phyloP scores from a whole-genome alignment of 2,329 filamentous ascomycete genomes.

The Xylaria digitata region DNA sequence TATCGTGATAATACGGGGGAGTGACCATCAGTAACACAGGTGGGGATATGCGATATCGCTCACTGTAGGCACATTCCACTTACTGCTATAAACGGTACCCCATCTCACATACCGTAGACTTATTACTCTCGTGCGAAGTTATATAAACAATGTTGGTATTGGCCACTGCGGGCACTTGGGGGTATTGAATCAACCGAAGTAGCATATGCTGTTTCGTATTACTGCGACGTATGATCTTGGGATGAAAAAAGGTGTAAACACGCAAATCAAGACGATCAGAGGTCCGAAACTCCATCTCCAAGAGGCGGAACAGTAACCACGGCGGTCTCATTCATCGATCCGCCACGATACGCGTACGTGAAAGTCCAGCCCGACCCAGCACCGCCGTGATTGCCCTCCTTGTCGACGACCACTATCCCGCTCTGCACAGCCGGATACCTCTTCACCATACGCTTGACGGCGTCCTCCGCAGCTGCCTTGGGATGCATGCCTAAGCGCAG shows the following conservation, averaged over 20 bases:
- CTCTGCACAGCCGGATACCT: constrained; percentile 60
- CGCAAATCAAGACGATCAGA: constrained; percentile 9
- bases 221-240: background rate
- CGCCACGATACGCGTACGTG: constrained; percentile 63
- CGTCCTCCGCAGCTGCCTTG: constrained; percentile 62
- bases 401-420: constrained; percentile 64
- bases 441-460: constrained; percentile 60
- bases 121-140: background rate
- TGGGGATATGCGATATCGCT: background rate
- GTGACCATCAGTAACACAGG: background rate
- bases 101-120: background rate
- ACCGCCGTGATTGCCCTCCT: constrained; percentile 60
- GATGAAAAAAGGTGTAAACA: background rate
- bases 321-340: constrained; percentile 58
- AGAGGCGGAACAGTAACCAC: constrained; percentile 58
- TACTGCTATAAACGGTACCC: background rate
- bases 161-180: background rate
- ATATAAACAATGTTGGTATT: background rate
- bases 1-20: background rate
- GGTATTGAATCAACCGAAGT: background rate
- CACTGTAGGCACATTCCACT: background rate
- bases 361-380: constrained; percentile 67
- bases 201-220: too few relatives aligned
- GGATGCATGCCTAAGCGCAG: constrained; percentile 62
- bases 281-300: constrained; percentile 10